Percentiles rank a stretch among this genome's conserved stretches.
Conservation (phyloP, 2,329 filamentous ascomycete genomes). For the Chalaropsis thielavioides region DNA sequence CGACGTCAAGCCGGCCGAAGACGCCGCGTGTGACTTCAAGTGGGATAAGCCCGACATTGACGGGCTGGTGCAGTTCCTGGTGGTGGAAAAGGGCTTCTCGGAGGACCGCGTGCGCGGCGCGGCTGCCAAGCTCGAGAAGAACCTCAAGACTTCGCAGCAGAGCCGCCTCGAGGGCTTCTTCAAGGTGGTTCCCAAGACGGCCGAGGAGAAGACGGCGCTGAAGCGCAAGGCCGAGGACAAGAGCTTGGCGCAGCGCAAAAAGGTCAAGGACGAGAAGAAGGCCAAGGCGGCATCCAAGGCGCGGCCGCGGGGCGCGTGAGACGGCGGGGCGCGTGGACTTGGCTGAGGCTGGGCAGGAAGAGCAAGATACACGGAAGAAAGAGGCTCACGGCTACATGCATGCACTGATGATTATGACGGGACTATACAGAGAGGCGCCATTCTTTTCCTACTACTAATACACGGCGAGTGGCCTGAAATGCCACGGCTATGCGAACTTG, state of each 20-base stretch:
- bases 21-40: constrained; percentile 87
- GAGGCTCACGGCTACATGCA: background rate
- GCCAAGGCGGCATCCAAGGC: constrained; percentile 84
- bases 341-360: background rate
- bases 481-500: background rate
- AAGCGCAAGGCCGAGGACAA: constrained; percentile 94
- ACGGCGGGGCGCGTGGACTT: background rate
- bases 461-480: too few species aligned
- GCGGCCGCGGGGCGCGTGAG: constrained; percentile 58
- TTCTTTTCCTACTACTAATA: too few species aligned
- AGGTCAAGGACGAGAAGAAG: constrained; percentile 85
- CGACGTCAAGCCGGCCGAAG: constrained; percentile 69
- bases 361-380: background rate
- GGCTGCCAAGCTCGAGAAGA: constrained; percentile 71
- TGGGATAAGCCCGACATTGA: constrained; percentile 92
- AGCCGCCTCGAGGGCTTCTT: constrained; percentile 91
- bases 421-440: background rate
- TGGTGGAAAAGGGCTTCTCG: constrained; percentile 89
- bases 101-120: constrained; percentile 80
- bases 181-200: constrained; percentile 78
- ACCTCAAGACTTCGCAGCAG: constrained; percentile 81
- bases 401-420: background rate
- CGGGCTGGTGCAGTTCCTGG: constrained; percentile 76
- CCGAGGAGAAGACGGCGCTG: constrained; percentile 65
- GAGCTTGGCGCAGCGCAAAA: constrained; percentile 86